Base-by-base conservation (phyloP, 345 rosid species). In the Camelina laxa region DNA sequence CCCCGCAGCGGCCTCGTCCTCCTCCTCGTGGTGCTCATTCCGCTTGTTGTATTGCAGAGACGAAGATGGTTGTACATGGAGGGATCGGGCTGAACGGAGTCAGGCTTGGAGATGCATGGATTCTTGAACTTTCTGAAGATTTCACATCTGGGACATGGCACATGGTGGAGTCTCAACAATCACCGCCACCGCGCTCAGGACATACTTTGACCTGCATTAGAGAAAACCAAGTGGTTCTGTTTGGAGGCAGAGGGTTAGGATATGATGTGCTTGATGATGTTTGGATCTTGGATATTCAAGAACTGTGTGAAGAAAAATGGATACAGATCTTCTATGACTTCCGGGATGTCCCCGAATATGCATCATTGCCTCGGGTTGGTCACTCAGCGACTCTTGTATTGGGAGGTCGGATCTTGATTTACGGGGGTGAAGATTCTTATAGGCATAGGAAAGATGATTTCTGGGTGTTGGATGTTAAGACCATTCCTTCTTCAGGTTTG, bases 21-120 rank as follows among this genome's bases (percentile, higher is more conserved):
- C 83, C 97, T 17, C 86, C 90, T 15, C 91, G 97, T 2, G 99
- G 97, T 50, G 99, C 99, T 41, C 99, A 95, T 73, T 89, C 97
- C 6, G 96, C 99, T 1, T 92, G 91, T 55, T 86, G 86, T 76
- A 75, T 87, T n/a, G 86, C 83, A 10, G 75, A 82, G 73, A 78
- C 82, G 57, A 89, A 82, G 84, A 87, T 95, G 89, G 89, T 90
- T 55, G 82, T 92, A 69, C 90, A 91, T 20, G 99, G 96, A 60
- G 99, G 97, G 38, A 95, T 95, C 0, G 97, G 97, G 60, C 42
- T 86, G 35, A 33, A 67, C 12, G 96, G 97, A 45, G 80, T 90
- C 12, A 83, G 99, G 65, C 82, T 92, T 35, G 89, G 82, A 12
- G 97, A 95, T 58, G 87, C 96, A 7, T 95, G 99, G 99, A 81